Evolutionary conservation across 768 basidiomycete species (phyloP).

Genomic region (Gautieria morchelliformis): DNA sequence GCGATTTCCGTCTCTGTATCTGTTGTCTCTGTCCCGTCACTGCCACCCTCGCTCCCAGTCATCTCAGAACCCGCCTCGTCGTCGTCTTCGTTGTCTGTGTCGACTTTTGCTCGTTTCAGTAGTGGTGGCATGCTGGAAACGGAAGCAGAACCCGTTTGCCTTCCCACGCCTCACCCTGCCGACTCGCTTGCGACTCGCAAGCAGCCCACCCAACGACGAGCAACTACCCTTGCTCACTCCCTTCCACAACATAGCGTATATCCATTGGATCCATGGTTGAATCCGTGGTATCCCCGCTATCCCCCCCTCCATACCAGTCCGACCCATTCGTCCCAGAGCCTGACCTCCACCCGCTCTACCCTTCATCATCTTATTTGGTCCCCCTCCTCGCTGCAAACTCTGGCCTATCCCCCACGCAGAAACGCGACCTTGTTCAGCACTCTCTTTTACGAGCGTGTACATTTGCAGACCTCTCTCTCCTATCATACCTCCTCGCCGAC

Average conservation of each 20-base stretch:
- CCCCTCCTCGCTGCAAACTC: slow-evolving; percentile 57
- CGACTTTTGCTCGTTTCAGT: slow-evolving; percentile 15
- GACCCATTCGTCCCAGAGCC: slow-evolving; percentile 64
- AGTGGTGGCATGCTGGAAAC: neutral
- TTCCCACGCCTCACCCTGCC: neutral
- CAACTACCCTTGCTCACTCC: neutral
- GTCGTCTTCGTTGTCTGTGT: slow-evolving; percentile 1
- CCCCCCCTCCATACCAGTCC: slow-evolving; percentile 19
- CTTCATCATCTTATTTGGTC: slow-evolving; percentile 51
- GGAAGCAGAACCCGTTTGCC: neutral
- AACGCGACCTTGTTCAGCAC: slow-evolving; percentile 60
- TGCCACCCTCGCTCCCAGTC: no score
- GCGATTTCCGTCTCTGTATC: slow-evolving; percentile 62
- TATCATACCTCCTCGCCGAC: slow-evolving; percentile 66
- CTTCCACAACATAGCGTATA: neutral
- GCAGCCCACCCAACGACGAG: neutral
- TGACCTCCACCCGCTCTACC: slow-evolving; percentile 73
- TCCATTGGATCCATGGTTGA: neutral
- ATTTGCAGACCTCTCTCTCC: slow-evolving; percentile 64
- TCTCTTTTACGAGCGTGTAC: slow-evolving; percentile 66
- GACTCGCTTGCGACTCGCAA: neutral
- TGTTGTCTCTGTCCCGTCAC: slow-evolving; percentile 11
- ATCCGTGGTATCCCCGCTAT: neutral
- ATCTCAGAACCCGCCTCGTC: slow-evolving; percentile 14
- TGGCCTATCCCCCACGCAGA: slow-evolving; percentile 59